A percentile compares a stretch with the other conserved stretches of the same genome.
Conservation (phyloP, 2,329 filamentous ascomycete genomes). For the Chaetomiaceae sp. region DNA sequence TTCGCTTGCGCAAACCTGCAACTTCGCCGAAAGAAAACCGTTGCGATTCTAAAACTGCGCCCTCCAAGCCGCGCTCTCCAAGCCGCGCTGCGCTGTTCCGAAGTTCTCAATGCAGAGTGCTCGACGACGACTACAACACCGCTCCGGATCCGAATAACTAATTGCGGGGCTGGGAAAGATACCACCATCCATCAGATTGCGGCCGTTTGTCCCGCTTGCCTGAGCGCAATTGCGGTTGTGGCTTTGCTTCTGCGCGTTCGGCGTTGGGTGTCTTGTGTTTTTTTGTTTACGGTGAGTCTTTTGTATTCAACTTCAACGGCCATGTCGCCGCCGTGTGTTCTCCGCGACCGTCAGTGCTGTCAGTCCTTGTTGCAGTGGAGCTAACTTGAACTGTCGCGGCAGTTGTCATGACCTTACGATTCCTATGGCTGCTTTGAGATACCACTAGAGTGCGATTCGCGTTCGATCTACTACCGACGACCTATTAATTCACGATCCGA, state of each 20-base stretch:
- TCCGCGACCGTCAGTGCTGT: too few species aligned
- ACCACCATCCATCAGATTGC: neutral
- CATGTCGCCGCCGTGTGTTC: too few species aligned
- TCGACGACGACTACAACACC: neutral
- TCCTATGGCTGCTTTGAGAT: constrained; percentile 36
- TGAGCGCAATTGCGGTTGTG: constrained; percentile 6
- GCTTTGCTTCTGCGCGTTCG: constrained; percentile 17
- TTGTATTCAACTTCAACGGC: neutral
- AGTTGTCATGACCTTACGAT: constrained; percentile 32
- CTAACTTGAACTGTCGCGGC: neutral
- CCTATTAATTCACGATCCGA: constrained; percentile 2
- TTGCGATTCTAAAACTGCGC: neutral
- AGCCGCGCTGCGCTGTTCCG: neutral
- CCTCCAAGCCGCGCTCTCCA: neutral
- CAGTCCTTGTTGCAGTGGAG: too few species aligned
- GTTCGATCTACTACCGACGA: constrained; percentile 11
- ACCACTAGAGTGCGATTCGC: constrained; percentile 32
- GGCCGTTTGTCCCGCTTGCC: neutral
- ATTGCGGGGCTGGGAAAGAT: constrained; percentile 11
- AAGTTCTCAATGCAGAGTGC: too few species aligned
- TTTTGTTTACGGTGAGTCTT: constrained; percentile 7
- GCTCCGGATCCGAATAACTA: neutral
- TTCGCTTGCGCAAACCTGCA: constrained; percentile 17
- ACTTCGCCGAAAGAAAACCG: neutral
- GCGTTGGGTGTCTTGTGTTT: constrained; percentile 21